Conservation (phyloP, 169 alveolate species). For the Plasmodium gonderi region DNA sequence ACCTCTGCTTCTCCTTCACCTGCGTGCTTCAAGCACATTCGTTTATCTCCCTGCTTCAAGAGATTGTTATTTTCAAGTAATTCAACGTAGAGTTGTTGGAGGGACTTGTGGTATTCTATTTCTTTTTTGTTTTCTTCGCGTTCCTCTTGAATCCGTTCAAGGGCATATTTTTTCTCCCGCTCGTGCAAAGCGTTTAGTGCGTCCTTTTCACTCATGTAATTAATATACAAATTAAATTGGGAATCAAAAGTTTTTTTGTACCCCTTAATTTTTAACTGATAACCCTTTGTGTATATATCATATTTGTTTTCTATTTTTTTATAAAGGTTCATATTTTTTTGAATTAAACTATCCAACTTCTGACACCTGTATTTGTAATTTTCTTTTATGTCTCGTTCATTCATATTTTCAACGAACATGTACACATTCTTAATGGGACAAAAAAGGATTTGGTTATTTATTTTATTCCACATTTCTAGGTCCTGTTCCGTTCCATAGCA, state of each 20-base stretch:
- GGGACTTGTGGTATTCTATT: constrained; percentile 66
- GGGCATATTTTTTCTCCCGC: constrained; percentile 51
- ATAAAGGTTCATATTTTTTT: constrained; percentile 32
- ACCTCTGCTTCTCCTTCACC: background rate
- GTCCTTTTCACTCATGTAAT: constrained; percentile 38
- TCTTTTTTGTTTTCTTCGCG: constrained; percentile 69
- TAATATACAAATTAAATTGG: constrained; percentile 8
- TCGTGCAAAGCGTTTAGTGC: constrained; percentile 38
- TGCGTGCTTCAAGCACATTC: background rate
- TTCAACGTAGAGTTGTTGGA: constrained; percentile 72
- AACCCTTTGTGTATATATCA: constrained; percentile 54
- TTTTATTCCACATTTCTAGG: background rate
- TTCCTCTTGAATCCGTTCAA: constrained; percentile 47
- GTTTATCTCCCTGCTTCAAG: background rate
- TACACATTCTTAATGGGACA: constrained; percentile 72
- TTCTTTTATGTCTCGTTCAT: constrained; percentile 53
- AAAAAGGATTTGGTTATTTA: constrained; percentile 40
- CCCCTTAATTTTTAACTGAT: constrained; percentile 50
- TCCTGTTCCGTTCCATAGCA: background rate
- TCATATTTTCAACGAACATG: constrained; percentile 18
- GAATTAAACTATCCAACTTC: constrained; percentile 22
- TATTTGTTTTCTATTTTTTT: constrained; percentile 43
- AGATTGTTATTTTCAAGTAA: constrained; percentile 8
- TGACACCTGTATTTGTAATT: constrained; percentile 47
- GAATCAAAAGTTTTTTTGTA: constrained; percentile 71